phyloP scores from a whole-genome alignment of 345 rosid species.

The Euphorbia pulcherrima region DNA sequence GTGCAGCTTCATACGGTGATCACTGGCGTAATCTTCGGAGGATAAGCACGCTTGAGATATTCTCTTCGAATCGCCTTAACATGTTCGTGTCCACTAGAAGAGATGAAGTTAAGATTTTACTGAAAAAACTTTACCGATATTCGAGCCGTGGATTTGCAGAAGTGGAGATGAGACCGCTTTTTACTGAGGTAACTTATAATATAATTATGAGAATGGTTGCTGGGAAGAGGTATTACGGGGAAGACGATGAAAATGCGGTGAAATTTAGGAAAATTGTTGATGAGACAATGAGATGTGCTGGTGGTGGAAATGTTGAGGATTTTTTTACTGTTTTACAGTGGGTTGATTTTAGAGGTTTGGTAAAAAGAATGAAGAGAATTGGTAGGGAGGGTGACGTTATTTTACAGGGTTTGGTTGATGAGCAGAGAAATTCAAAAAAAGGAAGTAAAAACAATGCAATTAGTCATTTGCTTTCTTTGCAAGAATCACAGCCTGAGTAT shows the following conservation, averaged over 20 bases:
- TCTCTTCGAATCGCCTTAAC: constrained; percentile 2
- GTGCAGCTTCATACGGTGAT: not conserved
- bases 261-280: not conserved
- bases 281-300: not conserved
- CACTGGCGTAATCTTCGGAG: constrained; percentile 22
- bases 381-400: not conserved
- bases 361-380: not conserved
- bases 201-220: constrained; percentile 13
- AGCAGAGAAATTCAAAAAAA: not conserved
- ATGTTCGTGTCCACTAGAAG: not conserved
- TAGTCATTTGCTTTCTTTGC: not conserved
- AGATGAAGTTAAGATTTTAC: constrained; percentile 10
- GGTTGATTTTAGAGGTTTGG: not conserved
- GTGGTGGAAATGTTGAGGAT: not conserved
- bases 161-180: not conserved
- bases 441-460: not conserved
- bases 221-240: constrained; percentile 13
- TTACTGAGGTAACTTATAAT: not conserved
- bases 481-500: not conserved
- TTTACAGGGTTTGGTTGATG: not conserved
- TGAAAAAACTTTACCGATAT: not conserved
- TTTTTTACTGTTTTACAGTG: not conserved
- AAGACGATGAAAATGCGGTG: not conserved
- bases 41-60: not conserved
- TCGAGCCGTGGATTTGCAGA: not conserved